Base-by-base conservation (phyloP, 2,329 filamentous ascomycete species). In the Dothistroma pini region DNA sequence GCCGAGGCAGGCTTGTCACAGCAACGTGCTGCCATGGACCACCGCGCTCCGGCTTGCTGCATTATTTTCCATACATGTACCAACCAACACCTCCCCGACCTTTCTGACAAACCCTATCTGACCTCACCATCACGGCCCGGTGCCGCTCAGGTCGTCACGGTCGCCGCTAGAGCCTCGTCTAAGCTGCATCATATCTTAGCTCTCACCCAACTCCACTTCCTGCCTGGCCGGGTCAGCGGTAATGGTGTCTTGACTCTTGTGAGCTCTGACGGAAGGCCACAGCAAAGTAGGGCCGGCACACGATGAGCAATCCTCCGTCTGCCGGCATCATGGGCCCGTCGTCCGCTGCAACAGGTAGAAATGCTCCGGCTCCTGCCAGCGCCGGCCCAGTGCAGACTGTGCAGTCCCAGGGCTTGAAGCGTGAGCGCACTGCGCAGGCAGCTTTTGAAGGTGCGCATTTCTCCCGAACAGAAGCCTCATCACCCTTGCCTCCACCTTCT, bases 381-480 rank as follows among this genome's bases (percentile, higher is more conserved):
- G 58, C 62, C 47, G 61, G 59, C 38, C 49, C 60, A 29, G 25
- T 29, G 25, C 25, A n/a, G 12, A 44, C 12, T 44, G 58, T 56
- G 10, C 61, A 58, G 44, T 50, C 61, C 52, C 61, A 62, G 47
- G 57, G 58, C 47, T 57, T 75, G 57, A 75, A 74, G 64, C 70
- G 71, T 62, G 75, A 74, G 64, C 70, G 71, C 62, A 75, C 71
- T 63, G 71, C 75, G 44, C 74, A 75, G 66, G 71, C 74, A 56
- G 75, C 76, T 64, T 77, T 77, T 66, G 75, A 78, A 63, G 72
- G 72, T 74, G 59, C 66, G 70, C 66, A 35, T 31, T 58, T 41
- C 44, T n/a, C 34, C 31, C 7, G 21, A 5, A 51, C 29, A 29
- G 6, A 11, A 47, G n/a, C 19, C 34, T 44, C 19, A 55, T 44